Conservation (phyloP, 177 flowering plant species). For the Tripterygium wilfordii region DNA sequence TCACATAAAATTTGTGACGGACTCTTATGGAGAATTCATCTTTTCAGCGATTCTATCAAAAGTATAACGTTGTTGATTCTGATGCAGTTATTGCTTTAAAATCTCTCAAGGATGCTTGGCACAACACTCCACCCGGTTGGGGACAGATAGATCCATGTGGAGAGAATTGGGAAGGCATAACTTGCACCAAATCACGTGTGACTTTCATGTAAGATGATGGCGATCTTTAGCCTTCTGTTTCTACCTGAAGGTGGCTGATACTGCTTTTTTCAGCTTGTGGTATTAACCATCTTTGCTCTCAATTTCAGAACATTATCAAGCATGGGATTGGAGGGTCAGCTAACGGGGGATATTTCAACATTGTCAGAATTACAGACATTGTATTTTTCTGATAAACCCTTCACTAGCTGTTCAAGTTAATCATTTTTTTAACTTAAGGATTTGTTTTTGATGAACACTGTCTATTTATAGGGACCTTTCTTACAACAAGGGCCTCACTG, state of each 20-base stretch:
- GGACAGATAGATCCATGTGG: conserved; percentile 38
- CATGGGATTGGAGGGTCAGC: conserved; percentile 34
- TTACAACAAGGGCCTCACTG: conserved; percentile 49
- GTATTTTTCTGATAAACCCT: conserved; percentile 12
- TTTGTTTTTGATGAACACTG: not conserved
- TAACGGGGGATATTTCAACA: conserved; percentile 30
- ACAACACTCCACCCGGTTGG: conserved; percentile 41
- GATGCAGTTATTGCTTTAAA: conserved; percentile 26
- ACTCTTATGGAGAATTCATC: no score
- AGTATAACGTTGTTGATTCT: not conserved
- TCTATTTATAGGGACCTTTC: conserved; percentile 55
- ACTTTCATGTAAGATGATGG: conserved; percentile 30
- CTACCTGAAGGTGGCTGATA: not conserved
- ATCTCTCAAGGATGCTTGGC: conserved; percentile 24
- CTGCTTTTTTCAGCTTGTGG: not conserved
- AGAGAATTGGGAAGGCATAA: conserved; percentile 35
- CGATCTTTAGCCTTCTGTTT: not conserved
- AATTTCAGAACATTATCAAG: conserved; percentile 38
- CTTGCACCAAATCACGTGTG: conserved; percentile 31
- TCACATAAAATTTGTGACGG: no score
- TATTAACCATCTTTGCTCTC: not conserved
- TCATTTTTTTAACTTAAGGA: not conserved
- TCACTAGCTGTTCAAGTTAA: not conserved
- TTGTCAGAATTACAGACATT: conserved; percentile 40
- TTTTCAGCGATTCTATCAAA: no score